Percentiles rank a stretch among this genome's conserved stretches.
Conservation (phyloP, 495 filamentous ascomycete species). For the Aspergillus incahuasiensis region DNA sequence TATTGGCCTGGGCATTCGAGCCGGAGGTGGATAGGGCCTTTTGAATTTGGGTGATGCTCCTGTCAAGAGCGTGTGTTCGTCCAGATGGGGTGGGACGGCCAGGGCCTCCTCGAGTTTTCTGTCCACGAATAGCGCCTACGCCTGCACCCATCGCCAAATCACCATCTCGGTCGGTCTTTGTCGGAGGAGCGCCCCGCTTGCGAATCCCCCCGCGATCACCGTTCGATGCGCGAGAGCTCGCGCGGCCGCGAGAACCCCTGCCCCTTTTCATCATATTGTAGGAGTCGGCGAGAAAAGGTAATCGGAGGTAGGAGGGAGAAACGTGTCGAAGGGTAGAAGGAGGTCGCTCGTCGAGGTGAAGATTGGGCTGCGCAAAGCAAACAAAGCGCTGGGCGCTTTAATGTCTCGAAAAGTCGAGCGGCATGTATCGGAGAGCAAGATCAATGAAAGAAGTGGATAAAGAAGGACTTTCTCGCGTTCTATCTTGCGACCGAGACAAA, state of each 20-base stretch:
- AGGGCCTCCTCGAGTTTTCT: constrained; percentile 34
- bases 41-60: constrained; percentile 34
- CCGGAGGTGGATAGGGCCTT: constrained; percentile 38
- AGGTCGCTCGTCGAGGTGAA: not conserved
- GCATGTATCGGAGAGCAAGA: constrained; percentile 19
- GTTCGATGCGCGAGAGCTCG: constrained; percentile 6
- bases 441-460: not conserved
- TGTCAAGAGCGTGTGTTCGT: constrained; percentile 24
- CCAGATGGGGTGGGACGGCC: constrained; percentile 24
- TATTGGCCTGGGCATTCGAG: constrained; percentile 36
- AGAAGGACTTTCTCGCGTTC: not conserved
- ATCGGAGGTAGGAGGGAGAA: not conserved
- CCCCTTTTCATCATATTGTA: constrained; percentile 32
- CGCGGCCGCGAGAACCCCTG: constrained; percentile 29
- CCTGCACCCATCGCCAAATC: constrained; percentile 73
- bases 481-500: not conserved
- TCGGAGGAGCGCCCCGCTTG: constrained; percentile 51
- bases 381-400: constrained; percentile 29
- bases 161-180: constrained; percentile 69
- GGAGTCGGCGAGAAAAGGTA: constrained; percentile 6
- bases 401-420: constrained; percentile 13
- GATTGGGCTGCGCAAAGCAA: constrained; percentile 8
- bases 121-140: constrained; percentile 29
- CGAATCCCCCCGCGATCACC: constrained; percentile 61
- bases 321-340: not conserved